phyloP scores from a whole-genome alignment of 495 filamentous ascomycete genomes.

The Hyaloscypha finlandica region DNA sequence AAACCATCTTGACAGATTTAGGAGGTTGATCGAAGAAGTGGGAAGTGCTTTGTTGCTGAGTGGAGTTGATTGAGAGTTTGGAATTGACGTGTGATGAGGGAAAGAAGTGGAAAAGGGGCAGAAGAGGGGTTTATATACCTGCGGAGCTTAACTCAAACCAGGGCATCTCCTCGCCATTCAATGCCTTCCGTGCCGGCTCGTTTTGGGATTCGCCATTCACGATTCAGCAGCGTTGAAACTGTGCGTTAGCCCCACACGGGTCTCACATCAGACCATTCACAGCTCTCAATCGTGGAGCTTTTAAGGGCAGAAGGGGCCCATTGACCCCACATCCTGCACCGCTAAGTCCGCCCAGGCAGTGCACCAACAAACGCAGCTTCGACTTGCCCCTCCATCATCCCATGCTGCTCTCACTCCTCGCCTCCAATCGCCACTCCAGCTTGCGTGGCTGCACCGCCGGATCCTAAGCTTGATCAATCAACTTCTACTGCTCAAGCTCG shows the following conservation, averaged over 20 bases:
- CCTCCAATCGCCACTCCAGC: neutral
- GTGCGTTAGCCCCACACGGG: neutral
- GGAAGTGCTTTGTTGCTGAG: neutral
- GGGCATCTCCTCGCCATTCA: neutral
- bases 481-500: neutral
- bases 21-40: slow-evolving; percentile 9
- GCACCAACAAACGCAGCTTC: too few relatives aligned
- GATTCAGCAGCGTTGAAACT: neutral
- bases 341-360: neutral
- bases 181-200: neutral
- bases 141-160: neutral
- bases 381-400: neutral
- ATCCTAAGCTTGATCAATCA: neutral
- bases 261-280: neutral
- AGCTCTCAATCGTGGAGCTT: neutral
- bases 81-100: slow-evolving; percentile 7
- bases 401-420: neutral
- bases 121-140: slow-evolving; percentile 14
- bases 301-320: neutral
- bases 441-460: neutral
- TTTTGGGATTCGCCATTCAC: slow-evolving; percentile 1
- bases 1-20: slow-evolving; percentile 30
- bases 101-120: slow-evolving; percentile 8
- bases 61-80: neutral
- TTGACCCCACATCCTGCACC: neutral